A percentile compares a stretch with the other conserved stretches of the same genome.
phyloP scores from a whole-genome alignment of 2,329 filamentous ascomycete species.

The Pseudogymnoascus sp. region DNA sequence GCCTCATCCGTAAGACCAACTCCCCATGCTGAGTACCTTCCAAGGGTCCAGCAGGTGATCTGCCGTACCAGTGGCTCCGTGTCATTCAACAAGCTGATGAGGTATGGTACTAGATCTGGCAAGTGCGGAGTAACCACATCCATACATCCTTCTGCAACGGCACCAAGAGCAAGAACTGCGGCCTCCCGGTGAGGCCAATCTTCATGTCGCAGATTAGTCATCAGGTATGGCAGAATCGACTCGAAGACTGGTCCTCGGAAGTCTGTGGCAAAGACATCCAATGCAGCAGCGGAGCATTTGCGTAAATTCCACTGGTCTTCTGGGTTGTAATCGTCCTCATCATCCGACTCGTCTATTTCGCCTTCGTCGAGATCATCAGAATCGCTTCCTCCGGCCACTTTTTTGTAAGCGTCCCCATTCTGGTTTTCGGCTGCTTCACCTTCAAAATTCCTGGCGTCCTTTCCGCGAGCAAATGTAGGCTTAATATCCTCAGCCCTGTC shows the following conservation, averaged over 20 bases:
- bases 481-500: slow-evolving; percentile 87
- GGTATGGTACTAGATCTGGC: slow-evolving; percentile 80
- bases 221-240: slow-evolving; percentile 85
- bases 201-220: slow-evolving; percentile 74
- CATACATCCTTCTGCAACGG: slow-evolving; percentile 92
- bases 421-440: slow-evolving; percentile 43
- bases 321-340: slow-evolving; percentile 70
- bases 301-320: slow-evolving; percentile 92
- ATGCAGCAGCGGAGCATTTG: slow-evolving; percentile 91
- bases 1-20: slow-evolving; percentile 59
- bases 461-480: slow-evolving; percentile 76
- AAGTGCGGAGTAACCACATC: slow-evolving; percentile 82
- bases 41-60: slow-evolving; percentile 97
- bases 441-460: slow-evolving; percentile 37
- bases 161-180: slow-evolving; percentile 86
- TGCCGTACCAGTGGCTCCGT: slow-evolving; percentile 83
- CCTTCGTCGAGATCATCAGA: slow-evolving; percentile 80
- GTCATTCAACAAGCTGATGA: slow-evolving; percentile 79
- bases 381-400: slow-evolving; percentile 41
- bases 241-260: slow-evolving; percentile 85
- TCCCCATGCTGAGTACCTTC: slow-evolving; percentile 89
- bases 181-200: slow-evolving; percentile 93
- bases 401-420: slow-evolving; percentile 48
- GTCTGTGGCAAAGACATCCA: slow-evolving; percentile 88
- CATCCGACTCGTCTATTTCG: slow-evolving; percentile 69